Base-by-base conservation (phyloP, 495 filamentous ascomycete genomes). In the Hyphodiscus hymeniophilus region DNA sequence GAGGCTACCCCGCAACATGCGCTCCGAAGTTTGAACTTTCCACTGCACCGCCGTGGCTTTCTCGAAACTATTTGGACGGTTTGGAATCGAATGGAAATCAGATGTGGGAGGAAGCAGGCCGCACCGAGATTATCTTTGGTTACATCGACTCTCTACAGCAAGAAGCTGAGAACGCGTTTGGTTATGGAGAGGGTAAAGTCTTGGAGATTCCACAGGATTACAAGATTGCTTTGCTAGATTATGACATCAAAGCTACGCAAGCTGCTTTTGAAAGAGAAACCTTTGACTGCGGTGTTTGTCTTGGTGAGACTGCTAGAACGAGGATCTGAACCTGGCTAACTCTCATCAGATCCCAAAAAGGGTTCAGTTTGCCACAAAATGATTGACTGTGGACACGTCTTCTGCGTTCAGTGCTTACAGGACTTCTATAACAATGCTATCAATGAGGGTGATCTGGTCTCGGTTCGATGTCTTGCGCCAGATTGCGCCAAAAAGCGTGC, bases 371-470 rank as follows among this genome's bases (percentile, higher is more conserved):
- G 92, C 63, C 83, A 96, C 64, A 75, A 75, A 3, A 73, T 96
- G 60, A 60, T 81, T 16, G 76, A 78, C 26, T 98, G 92, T 61
- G 80, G 76, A 0, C 92, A 98, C 58, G 89, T 98, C 23, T 98
- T 97, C 57, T 98, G 92, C 61, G 66, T 83, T 30, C 52, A 72
- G 3, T 98, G 92, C 56, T 66, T 98, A 16, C 83, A 87, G 54
- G 87, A 89, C 55, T 96, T 87, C 53, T 98, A 92, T 69, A 89
- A 84, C 55, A 80, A 73, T 39, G 85, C 85, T 56, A 96, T 98
- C 57, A 75, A 73, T 0, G 85, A 95, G 61, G 92, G 92, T 2
- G 81, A 94, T 55, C 70, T 98, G 3, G 71, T 76, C 23, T 71
- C 73, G 22, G 80, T 98, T 39, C 81, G 77, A 51, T 98, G 92